Evolutionary conservation across 1,284 basidiomycete species (phyloP).

Genomic region (Austroboletus niveus): DNA sequence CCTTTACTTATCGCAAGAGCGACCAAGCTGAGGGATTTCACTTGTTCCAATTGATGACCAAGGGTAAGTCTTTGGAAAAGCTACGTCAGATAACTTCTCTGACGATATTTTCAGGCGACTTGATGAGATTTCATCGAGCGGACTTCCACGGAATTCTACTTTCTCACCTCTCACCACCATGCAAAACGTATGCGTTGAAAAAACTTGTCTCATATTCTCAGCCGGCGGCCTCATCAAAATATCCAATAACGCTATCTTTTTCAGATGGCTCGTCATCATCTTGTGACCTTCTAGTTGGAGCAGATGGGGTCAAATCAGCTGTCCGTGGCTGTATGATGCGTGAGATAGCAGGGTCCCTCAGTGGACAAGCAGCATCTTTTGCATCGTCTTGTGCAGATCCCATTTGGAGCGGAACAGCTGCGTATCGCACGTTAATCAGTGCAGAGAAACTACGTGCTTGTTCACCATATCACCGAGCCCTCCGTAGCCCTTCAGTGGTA

Average conservation of each 20-base stretch:
- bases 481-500: constrained; percentile 29
- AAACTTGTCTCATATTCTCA: constrained; percentile 40
- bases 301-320: constrained; percentile 52
- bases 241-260: constrained; percentile 40
- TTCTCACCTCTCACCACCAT: constrained; percentile 32
- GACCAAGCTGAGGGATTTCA: constrained; percentile 47
- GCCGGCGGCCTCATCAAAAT: constrained; percentile 13
- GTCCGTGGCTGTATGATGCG: constrained; percentile 43
- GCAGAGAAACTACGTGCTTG: constrained; percentile 33
- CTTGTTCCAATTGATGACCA: constrained; percentile 45
- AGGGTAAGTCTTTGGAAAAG: constrained; percentile 34
- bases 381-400: constrained; percentile 33
- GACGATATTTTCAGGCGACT: constrained; percentile 33
- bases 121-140: constrained; percentile 42
- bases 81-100: background rate
- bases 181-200: constrained; percentile 36
- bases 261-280: constrained; percentile 40
- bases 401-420: constrained; percentile 41
- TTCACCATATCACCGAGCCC: constrained; percentile 37
- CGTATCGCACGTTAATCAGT: constrained; percentile 41
- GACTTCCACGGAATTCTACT: constrained; percentile 43
- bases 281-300: constrained; percentile 50
- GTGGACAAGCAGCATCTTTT: constrained; percentile 9
- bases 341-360: constrained; percentile 23
- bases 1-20: constrained; percentile 50